These are phyloP conservation scores for Haplosporangium sp. DNA, from an alignment of 371 early-diverging fungal species.

Conservation along the genomic window DNA sequence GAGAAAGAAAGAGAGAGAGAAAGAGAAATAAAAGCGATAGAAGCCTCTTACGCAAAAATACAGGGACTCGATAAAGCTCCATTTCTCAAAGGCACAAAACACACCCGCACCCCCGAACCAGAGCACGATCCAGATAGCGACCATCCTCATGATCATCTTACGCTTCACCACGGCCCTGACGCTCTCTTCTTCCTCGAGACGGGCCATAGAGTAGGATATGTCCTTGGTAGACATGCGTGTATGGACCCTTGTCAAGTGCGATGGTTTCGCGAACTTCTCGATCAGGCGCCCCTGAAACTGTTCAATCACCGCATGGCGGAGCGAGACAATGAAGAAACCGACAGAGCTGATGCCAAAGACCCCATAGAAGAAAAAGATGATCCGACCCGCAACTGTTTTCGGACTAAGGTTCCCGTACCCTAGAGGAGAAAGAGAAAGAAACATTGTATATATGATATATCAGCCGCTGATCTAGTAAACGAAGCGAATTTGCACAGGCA, in stretches of 20 bases:
- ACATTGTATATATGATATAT: neutral
- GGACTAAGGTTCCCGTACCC: slow-evolving; percentile 51
- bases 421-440: neutral
- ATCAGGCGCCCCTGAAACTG: slow-evolving; percentile 49
- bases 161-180: slow-evolving; percentile 43
- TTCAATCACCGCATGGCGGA: slow-evolving; percentile 47
- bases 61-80: slow-evolving; percentile 41
- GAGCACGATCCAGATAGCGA: slow-evolving; percentile 33
- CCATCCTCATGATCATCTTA: slow-evolving; percentile 46
- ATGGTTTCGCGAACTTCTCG: slow-evolving; percentile 38
- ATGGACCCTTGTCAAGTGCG: slow-evolving; percentile 38
- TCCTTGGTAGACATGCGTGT: slow-evolving; percentile 49
- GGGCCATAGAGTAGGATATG: slow-evolving; percentile 31
- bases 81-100: slow-evolving; percentile 45
- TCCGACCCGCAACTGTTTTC: slow-evolving; percentile 21
- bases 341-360: slow-evolving; percentile 34
- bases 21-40: neutral
- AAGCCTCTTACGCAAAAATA: slow-evolving; percentile 40
- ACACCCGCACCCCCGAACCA: slow-evolving; percentile 54
- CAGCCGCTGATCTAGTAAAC: too few relatives aligned
- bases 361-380: slow-evolving; percentile 42
- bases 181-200: slow-evolving; percentile 33
- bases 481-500: too few relatives aligned
- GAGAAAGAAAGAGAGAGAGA: neutral
- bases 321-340: slow-evolving; percentile 48